Conservation (phyloP, 108 stramenopile genomes). For the Skeletonema costatum region DNA sequence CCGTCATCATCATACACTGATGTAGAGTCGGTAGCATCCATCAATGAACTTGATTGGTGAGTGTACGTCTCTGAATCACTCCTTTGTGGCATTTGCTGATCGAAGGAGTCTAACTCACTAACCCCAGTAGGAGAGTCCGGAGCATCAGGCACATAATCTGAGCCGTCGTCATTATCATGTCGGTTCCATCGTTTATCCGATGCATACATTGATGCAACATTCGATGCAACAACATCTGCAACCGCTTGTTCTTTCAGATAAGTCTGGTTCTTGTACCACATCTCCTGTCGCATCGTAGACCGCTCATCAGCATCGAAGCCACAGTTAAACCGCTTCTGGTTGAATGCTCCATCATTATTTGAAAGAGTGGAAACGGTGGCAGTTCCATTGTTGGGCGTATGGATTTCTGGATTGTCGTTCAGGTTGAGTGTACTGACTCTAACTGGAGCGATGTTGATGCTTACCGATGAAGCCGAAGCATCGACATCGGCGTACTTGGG, state of each 20-base stretch:
- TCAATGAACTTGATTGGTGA: slow-evolving; percentile 7
- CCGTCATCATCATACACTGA: slow-evolving; percentile 12
- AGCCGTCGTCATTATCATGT: not conserved
- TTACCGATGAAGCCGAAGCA: not conserved
- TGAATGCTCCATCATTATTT: not conserved
- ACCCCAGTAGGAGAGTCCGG: slow-evolving; percentile 12
- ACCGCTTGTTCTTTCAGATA: slow-evolving; percentile 4
- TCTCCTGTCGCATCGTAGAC: slow-evolving; percentile 15
- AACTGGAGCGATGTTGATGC: not conserved
- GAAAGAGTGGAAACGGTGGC: not conserved
- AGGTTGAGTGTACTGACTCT: not conserved
- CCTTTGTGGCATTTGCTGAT: not conserved
- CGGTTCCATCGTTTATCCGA: not conserved
- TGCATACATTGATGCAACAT: slow-evolving; percentile 3
- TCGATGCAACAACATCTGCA: not conserved
- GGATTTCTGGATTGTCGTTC: not conserved
- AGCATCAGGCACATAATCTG: not conserved
- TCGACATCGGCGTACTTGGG: not conserved
- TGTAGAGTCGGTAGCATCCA: slow-evolving; percentile 15
- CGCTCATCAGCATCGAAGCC: not conserved
- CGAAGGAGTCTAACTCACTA: not conserved
- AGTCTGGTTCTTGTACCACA: slow-evolving; percentile 38
- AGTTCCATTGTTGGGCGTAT: not conserved
- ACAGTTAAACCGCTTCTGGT: not conserved
- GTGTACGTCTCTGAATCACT: slow-evolving; percentile 1